phyloP scores from a whole-genome alignment of 2,329 filamentous ascomycete species.

The Epicoccum nigrum region DNA sequence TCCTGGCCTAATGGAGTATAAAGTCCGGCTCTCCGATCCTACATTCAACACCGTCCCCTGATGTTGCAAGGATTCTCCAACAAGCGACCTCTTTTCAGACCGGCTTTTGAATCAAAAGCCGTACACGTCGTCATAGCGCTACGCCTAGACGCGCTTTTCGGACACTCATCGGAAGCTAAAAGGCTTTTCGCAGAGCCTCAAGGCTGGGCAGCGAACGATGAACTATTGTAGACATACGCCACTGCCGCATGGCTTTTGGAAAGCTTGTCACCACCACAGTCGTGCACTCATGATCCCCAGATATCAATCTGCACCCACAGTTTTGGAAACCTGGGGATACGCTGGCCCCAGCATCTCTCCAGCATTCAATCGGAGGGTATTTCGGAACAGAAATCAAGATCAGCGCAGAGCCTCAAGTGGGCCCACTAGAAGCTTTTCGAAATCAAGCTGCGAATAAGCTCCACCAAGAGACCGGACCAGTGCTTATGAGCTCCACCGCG shows the following conservation, averaged over 20 bases:
- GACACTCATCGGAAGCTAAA: slow-evolving; percentile 17
- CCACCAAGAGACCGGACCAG: slow-evolving; percentile 32
- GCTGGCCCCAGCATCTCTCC: slow-evolving; percentile 13
- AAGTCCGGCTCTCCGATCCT: slow-evolving; percentile 11
- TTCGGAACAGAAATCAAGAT: slow-evolving; percentile 21
- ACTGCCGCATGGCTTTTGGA: slow-evolving; percentile 12
- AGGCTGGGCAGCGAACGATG: slow-evolving; percentile 3
- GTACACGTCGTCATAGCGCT: slow-evolving; percentile 11
- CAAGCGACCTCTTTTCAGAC: slow-evolving; percentile 1
- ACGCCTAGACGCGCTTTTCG: slow-evolving; percentile 6
- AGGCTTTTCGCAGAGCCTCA: slow-evolving; percentile 15
- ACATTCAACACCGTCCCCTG: slow-evolving; percentile 4
- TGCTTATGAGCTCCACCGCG: slow-evolving; percentile 30
- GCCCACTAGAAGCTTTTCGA: slow-evolving; percentile 39
- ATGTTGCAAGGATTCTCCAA: slow-evolving; percentile 14
- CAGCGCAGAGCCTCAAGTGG: slow-evolving; percentile 38
- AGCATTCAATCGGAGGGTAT: slow-evolving; percentile 23
- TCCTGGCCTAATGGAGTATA: slow-evolving; percentile 14
- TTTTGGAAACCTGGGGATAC: slow-evolving; percentile 2
- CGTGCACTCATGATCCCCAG: background rate
- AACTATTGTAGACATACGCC: slow-evolving; percentile 14
- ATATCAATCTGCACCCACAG: background rate
- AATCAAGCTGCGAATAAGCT: slow-evolving; percentile 33
- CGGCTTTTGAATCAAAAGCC: slow-evolving; percentile 18
- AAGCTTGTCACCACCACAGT: slow-evolving; percentile 11